Base-by-base conservation (phyloP, 2,329 filamentous ascomycete genomes). In the Zymoseptoria ardabiliae region DNA sequence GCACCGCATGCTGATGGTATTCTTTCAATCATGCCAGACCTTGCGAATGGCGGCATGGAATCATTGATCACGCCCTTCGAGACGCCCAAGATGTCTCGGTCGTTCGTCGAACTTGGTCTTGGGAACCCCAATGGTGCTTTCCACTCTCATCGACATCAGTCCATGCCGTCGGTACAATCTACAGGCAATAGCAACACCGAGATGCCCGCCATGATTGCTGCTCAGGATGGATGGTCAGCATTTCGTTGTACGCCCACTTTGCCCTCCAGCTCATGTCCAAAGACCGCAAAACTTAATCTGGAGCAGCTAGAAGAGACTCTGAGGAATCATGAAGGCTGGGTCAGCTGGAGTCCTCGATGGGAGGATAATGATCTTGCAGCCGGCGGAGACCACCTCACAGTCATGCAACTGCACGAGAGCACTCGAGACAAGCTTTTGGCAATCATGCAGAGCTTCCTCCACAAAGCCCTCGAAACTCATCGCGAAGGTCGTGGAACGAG, bases 381-480 rank as follows among this genome's bases (percentile, higher is more conserved):
- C 17, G 74, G 74, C n/a, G 75, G 75, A 35, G 76, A 79, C 28
- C 73, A 76, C 50, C 70, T 82, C 50, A 73, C 73, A 4, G 78
- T 81, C 11, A 75, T 79, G 67, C 77, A 75, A 41, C 68, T 82
- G 54, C 78, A 79, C 52, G 79, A 81, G 58, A 75, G 79, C 51
- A 85, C 85, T 2, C 79, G 86, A 30, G 87, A 90, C 70, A 85
- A 85, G 69, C 81, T 89, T 66, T 79, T 88, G n/a, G 86, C 85
- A 54, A 88, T 89, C 62, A 88, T 85, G 0, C 86, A 89, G 70
- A 83, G 79, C 50, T 89, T 88, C 69, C 75, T 89, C 8, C 84
- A 88, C 72, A 89, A 87, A 67, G 87, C 87, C 1, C 78, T 89
- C 2, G 84, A 88, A 13, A 87, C 86, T 50, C 86, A 89, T 70